Base-by-base conservation (phyloP, 1,139 yeast genomes). In the Sugiyamaella xylanicola region DNA sequence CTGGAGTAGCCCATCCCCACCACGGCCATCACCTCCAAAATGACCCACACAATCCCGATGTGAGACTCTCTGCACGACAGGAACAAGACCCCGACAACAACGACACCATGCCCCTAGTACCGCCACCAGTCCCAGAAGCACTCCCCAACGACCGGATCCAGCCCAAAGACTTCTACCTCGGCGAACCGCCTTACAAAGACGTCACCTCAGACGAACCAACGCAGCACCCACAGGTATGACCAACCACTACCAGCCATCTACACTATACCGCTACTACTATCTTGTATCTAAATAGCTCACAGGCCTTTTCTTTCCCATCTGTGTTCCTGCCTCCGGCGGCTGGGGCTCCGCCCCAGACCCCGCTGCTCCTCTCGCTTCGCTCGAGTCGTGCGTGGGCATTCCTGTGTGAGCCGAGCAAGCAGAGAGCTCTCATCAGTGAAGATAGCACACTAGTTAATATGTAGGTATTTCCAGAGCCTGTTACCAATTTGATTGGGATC, bases 191-290 rank as follows among this genome's bases (percentile, higher is more conserved):
- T 19, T 45, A 22, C 27, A 37, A 45, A n/a, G 41, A 45, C 42
- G 20, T 21, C 16, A 11, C 32, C 27, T 45, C 49, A 17, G n/a
- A n/a, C n/a, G n/a, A n/a, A n/a, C n/a, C n/a, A n/a, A n/a, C n/a
- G n/a, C n/a, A n/a, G n/a, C n/a, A n/a, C n/a, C 74, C 72, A 64
- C 72, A 68, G 58, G 72, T 66, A 64, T 15, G 37, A 22, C 52
- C 39, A 19, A 25, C n/a, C 15, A 11, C n/a, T 16, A 16, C 9
- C 46, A 9, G 13, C n/a, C 9, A 29, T 19, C 16, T n/a, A 40
- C n/a, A n/a, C n/a, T n/a, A n/a, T n/a, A n/a, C n/a, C n/a, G n/a
- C n/a, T n/a, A n/a, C n/a, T n/a, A n/a, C n/a, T n/a, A n/a, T n/a
- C n/a, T n/a, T 48, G 41, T 48, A 48, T 48, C 25, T 48, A 41